Evolutionary conservation across 495 filamentous ascomycete species (phyloP), one percentile per base, ranked within the genome.

Genomic region (Tuber microsphaerosporum): DNA sequence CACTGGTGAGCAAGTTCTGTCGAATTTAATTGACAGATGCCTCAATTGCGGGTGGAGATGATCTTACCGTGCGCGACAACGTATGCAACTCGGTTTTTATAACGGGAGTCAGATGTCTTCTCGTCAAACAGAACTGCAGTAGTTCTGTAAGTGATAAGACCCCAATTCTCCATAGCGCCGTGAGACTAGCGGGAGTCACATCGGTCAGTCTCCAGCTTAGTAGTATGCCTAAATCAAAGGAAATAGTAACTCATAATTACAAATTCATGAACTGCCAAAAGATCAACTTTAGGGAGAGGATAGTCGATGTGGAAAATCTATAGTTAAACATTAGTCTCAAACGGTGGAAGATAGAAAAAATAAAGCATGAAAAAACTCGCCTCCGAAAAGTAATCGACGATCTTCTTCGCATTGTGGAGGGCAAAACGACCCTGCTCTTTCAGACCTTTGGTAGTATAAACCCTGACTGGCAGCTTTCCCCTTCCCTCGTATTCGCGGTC

Each of bases 181-280:
- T 82, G 80, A 73, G 79, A 82, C 76, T 80, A 75, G 37, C 42
- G 69, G 73, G 8, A n/a, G 41, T 14, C 43, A 48, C 68, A 20
- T 20, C 8, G 31, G 44, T 81, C 41, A 82, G 76, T 51, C 48
- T 45, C 73, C 6, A 70, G n/a, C 26, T 39, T 61, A n/a, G 43
- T 51, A 31, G 73, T 73, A 26, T 69, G 22, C 65, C 46, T 17
- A 48, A 48, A 75, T 45, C 1, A 71, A 42, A 31, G 5, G 6
- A 65, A 48, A 70, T 37, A 46, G 71, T 51, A n/a, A 71, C 56
- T 34, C 37, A 34, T 71, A 86, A 88, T 86, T 84, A 91, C 92
- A 87, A 97, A 98, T 86, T 97, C 95, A 86, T 97, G 95, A 71
- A 99, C 94, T 74, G 95, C 95, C 20, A 99, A 87, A 45, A 99